These are phyloP conservation scores for Helicostylum pulchrum DNA, from an alignment of 192 early-diverging fungal genomes.

Conservation along the genomic window DNA sequence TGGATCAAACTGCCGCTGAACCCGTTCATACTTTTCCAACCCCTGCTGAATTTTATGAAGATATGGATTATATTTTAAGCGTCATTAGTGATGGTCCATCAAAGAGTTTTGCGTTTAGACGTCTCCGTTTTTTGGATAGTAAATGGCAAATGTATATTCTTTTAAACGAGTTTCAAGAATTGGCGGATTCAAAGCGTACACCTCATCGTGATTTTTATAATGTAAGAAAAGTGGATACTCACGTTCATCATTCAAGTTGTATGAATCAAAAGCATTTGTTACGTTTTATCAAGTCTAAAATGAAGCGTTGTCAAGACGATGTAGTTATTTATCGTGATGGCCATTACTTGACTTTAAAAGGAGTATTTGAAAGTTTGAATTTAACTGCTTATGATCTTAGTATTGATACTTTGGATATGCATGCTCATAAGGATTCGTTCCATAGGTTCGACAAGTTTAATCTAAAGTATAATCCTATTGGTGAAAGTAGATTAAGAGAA, in stretches of 20 bases:
- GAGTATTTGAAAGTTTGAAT: constrained; percentile 89
- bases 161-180: constrained; percentile 92
- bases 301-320: constrained; percentile 72
- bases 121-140: constrained; percentile 85
- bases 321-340: constrained; percentile 84
- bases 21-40: neutral
- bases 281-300: constrained; percentile 92
- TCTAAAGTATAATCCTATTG: constrained; percentile 92
- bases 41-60: neutral
- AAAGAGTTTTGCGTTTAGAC: constrained; percentile 88
- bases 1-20: neutral
- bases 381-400: constrained; percentile 91
- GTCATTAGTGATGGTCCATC: constrained; percentile 61
- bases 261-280: constrained; percentile 98
- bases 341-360: constrained; percentile 69
- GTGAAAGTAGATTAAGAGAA: constrained; percentile 89
- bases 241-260: constrained; percentile 89
- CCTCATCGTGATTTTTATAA: constrained; percentile 97
- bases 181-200: constrained; percentile 85
- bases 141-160: constrained; percentile 93
- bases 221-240: constrained; percentile 95
- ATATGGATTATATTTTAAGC: neutral
- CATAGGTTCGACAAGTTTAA: constrained; percentile 98
- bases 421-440: constrained; percentile 93
- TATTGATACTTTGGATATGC: constrained; percentile 96